Evolutionary conservation across 306 rosid species (phyloP).

Genomic region (Citrullus colocynthis): DNA sequence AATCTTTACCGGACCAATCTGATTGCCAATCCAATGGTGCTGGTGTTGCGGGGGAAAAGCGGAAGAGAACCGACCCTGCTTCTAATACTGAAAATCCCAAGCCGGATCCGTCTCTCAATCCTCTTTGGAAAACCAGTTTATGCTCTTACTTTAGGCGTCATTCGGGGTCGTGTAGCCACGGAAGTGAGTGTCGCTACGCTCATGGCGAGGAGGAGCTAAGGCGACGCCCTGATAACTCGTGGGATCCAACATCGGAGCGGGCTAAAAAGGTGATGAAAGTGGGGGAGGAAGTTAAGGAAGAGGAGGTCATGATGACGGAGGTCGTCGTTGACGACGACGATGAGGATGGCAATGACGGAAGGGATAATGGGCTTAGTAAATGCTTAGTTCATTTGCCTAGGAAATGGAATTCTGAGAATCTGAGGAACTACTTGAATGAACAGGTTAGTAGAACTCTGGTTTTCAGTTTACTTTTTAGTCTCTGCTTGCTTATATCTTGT

Average conservation of each 20-base stretch:
- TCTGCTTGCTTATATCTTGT: background rate
- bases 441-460: conserved; percentile 28
- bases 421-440: conserved; percentile 39
- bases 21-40: conserved; percentile 15
- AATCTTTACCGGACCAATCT: conserved; percentile 6
- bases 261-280: conserved; percentile 53
- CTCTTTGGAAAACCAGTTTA: conserved; percentile 81
- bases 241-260: conserved; percentile 92
- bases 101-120: conserved; percentile 26
- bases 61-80: conserved; percentile 46
- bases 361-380: conserved; percentile 37
- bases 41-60: conserved; percentile 34
- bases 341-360: conserved; percentile 15
- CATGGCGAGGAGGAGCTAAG: conserved; percentile 85
- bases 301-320: conserved; percentile 69
- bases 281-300: conserved; percentile 12
- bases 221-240: conserved; percentile 66
- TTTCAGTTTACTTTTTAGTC: background rate
- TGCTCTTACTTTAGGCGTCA: conserved; percentile 76
- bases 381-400: conserved; percentile 76
- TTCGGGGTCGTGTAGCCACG: conserved; percentile 58
- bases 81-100: background rate
- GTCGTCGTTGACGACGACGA: conserved; percentile 32
- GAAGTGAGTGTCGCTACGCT: conserved; percentile 55
- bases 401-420: conserved; percentile 58